Conservation (phyloP, 805 yeast species). For the Candida berthetii region DNA sequence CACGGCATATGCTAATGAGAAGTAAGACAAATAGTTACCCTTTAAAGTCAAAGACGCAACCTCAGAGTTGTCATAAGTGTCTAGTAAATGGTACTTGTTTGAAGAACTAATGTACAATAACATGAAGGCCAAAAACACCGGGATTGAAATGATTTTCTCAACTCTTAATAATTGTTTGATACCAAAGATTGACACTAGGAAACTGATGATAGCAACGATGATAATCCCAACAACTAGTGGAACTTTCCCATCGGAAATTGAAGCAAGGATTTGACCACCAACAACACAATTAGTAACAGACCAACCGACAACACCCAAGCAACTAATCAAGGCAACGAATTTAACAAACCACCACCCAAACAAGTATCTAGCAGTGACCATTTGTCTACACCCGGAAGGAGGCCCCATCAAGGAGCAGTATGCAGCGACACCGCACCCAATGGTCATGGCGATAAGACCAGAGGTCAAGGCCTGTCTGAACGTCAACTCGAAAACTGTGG, state of each 20-base stretch:
- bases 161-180: constrained; percentile 63
- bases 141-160: constrained; percentile 62
- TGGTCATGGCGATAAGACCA: constrained; percentile 55
- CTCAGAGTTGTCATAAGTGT: constrained; percentile 26
- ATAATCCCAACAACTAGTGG: constrained; percentile 73
- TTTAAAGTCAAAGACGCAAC: constrained; percentile 33
- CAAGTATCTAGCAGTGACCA: constrained; percentile 74
- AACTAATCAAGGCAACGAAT: constrained; percentile 63
- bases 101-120: constrained; percentile 61
- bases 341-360: constrained; percentile 87
- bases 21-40: constrained; percentile 71
- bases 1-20: constrained; percentile 67
- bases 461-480: constrained; percentile 55
- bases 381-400: constrained; percentile 81
- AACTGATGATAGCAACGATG: constrained; percentile 57
- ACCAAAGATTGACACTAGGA: constrained; percentile 71
- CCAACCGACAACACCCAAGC: constrained; percentile 86
- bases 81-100: constrained; percentile 31
- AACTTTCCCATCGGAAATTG: constrained; percentile 57
- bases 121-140: constrained; percentile 61
- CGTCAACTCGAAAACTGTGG: constrained; percentile 63
- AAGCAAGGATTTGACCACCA: constrained; percentile 77
- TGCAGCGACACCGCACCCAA: constrained; percentile 76
- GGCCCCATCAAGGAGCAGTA: constrained; percentile 89
- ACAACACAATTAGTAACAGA: constrained; percentile 85